Base-by-base conservation (phyloP, 202 grass and related monocot species). In the Digitaria exilis region DNA sequence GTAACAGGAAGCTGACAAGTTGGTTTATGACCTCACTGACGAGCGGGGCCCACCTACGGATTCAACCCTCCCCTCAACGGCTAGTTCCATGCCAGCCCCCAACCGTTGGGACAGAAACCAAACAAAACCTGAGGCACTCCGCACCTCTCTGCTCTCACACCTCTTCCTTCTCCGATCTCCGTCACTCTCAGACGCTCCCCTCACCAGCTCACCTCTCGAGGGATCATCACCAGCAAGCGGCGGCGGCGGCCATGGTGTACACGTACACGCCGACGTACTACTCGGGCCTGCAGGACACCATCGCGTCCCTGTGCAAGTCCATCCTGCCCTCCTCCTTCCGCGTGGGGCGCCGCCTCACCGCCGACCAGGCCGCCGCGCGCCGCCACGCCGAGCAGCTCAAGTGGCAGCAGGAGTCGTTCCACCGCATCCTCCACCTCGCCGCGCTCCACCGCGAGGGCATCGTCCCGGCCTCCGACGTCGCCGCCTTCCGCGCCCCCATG, bases 321-420 rank as follows among this genome's bases (percentile, higher is more conserved):
- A 89, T 98, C 81, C 83, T 94, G 7, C 90, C 90, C 26, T 89
- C 55, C 75, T 90, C 55, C 75, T 90, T 91, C 89, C 76, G 81
- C 52, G 76, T 75, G 22, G 85, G 86, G 3, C 89, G 89, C 21
- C 89, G 92, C 25, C 85, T 91, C 64, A 91, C 90, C 10, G 85
- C 89, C 37, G 96, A 98, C 73, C 92, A 94, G 80, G 89, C 89
- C 69, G 73, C 88, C 1, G 84, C 87, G 9, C 80, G 88, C 28
- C 91, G 79, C 55, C 96, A 95, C 50, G 49, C 91, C 7, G 91
- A 98, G 56, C 88, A 69, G 64, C 91, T 98, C 46, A 98, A 98
- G 82, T 92, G 96, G 96, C 96, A 98, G 80, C 91, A 98, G 87
- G 91, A 98, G 6, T 91, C 91, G 35, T 98, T 96, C 89, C 96